Percentiles rank a stretch among this genome's conserved stretches.
Conservation (phyloP, 495 filamentous ascomycete species). For the Aspergillus haitiensis region DNA sequence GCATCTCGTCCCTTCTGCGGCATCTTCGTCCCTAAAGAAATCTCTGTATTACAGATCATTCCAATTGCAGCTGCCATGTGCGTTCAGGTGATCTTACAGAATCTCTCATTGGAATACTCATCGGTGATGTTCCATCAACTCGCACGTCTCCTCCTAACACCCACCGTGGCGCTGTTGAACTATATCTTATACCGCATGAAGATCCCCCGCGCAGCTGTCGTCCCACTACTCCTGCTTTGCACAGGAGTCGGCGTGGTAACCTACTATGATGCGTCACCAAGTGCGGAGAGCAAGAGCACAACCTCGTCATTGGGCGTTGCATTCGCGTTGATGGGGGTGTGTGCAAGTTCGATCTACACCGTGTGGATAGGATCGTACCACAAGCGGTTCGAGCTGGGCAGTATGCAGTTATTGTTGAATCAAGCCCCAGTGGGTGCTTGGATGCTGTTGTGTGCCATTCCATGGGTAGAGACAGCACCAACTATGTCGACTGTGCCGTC, state of each 20-base stretch:
- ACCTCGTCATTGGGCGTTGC: slow-evolving; percentile 59
- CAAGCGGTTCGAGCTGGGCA: slow-evolving; percentile 63
- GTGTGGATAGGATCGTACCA: slow-evolving; percentile 69
- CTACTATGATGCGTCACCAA: slow-evolving; percentile 66
- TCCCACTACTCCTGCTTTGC: slow-evolving; percentile 62
- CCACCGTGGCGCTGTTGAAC: slow-evolving; percentile 66
- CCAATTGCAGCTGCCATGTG: slow-evolving; percentile 67
- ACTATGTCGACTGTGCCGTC: slow-evolving; percentile 45
- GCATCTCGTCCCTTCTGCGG: slow-evolving; percentile 62
- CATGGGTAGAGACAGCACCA: slow-evolving; percentile 64
- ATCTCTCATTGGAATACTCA: slow-evolving; percentile 69
- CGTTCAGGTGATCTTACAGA: slow-evolving; percentile 72
- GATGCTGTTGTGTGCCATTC: slow-evolving; percentile 64
- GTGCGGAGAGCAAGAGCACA: slow-evolving; percentile 40
- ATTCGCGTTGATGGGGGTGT: slow-evolving; percentile 63
- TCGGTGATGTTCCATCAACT: slow-evolving; percentile 76
- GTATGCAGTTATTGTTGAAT: slow-evolving; percentile 73
- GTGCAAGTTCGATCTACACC: slow-evolving; percentile 67
- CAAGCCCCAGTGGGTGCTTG: slow-evolving; percentile 65
- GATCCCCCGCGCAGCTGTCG: slow-evolving; percentile 49
- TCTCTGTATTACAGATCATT: slow-evolving; percentile 57
- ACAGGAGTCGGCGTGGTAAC: slow-evolving; percentile 67
- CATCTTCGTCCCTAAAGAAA: slow-evolving; percentile 59
- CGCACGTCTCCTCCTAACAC: slow-evolving; percentile 69
- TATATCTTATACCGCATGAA: slow-evolving; percentile 60